Evolutionary conservation across 2,329 filamentous ascomycete genomes (phyloP).

Genomic region (Amphichorda felina): DNA sequence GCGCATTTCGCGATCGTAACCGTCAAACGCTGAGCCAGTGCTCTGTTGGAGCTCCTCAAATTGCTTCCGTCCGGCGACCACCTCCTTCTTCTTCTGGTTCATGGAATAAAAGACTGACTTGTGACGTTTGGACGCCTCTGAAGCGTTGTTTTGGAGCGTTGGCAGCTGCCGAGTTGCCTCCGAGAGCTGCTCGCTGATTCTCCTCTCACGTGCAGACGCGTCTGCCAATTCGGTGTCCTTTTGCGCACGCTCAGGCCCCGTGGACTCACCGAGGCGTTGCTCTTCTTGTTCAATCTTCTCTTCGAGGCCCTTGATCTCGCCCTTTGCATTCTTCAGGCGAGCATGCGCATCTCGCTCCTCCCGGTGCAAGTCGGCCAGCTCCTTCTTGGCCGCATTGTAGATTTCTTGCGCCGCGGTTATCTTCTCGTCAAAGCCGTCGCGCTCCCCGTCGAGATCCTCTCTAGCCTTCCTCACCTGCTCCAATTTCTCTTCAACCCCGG

Average conservation of each 20-base stretch:
- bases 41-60: constrained; percentile 37
- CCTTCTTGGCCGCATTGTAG: constrained; percentile 38
- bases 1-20: constrained; percentile 52
- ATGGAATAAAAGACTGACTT: constrained; percentile 6
- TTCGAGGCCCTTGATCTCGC: constrained; percentile 31
- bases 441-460: constrained; percentile 31
- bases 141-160: constrained; percentile 17
- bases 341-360: constrained; percentile 55
- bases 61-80: constrained; percentile 33
- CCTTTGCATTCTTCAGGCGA: constrained; percentile 41
- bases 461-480: constrained; percentile 23
- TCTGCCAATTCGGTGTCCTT: constrained; percentile 42
- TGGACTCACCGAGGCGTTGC: constrained; percentile 50
- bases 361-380: constrained; percentile 40
- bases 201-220: constrained; percentile 13
- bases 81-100: constrained; percentile 38
- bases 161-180: constrained; percentile 17
- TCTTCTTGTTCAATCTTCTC: constrained; percentile 42
- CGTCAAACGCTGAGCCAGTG: constrained; percentile 48
- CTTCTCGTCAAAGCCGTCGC: constrained; percentile 30
- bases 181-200: constrained; percentile 13
- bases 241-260: constrained; percentile 55
- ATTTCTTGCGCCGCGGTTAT: constrained; percentile 32
- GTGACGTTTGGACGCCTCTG: constrained; percentile 16
- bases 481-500: constrained; percentile 32